Evolutionary conservation across 257 asterid species (phyloP), one percentile per base, ranked within the genome.

Genomic region (Ligustrum vulgare): DNA sequence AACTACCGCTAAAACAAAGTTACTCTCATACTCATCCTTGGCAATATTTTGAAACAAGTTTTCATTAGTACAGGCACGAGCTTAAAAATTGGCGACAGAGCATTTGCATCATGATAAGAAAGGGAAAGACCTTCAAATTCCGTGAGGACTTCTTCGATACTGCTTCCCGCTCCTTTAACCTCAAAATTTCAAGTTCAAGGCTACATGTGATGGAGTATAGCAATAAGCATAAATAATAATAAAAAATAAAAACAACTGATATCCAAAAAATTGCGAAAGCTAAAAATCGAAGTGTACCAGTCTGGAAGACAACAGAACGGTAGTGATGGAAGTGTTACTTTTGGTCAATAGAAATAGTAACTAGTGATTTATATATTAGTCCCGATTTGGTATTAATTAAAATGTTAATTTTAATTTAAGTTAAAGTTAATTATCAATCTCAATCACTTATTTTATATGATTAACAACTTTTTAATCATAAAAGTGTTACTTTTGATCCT

Each of bases 1-100:
- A 80, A 95, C 99, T 49, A 95, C 98, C 49, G 99, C 88, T 31
- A 98, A 93, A 77, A 93, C 87, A 74, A 95, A 95, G 91, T 95
- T 95, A 87, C 73, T 87, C 91, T 95, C 99, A 18, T 93, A 95
- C 89, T 95, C 99, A 86, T 95, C 97, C 83, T 91, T 91, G 2
- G 98, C 97, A 76, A 95, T 93, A 85, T 83, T 93, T 98, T 95
- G 91, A 86, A 82, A 77, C 51, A 63, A 67, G 66, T 66, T 25
- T 25, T 64, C 28, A 67, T 85, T 64, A 85, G 51, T 65, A 75
- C 67, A 75, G 54, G 56, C 62, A 60, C 65, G 41, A 60, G 67
- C 62, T 66, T 67, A 35, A 65, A 54, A 69, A 51, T 66, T 64
- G 56, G 31, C 31, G 66, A 62, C 37, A 32, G 63, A 22, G 18